A percentile compares a stretch with the other conserved stretches of the same genome.
Evolutionary conservation across 2,329 filamentous ascomycete species (phyloP).

Genomic region (Emergomyces pasteurianus): DNA sequence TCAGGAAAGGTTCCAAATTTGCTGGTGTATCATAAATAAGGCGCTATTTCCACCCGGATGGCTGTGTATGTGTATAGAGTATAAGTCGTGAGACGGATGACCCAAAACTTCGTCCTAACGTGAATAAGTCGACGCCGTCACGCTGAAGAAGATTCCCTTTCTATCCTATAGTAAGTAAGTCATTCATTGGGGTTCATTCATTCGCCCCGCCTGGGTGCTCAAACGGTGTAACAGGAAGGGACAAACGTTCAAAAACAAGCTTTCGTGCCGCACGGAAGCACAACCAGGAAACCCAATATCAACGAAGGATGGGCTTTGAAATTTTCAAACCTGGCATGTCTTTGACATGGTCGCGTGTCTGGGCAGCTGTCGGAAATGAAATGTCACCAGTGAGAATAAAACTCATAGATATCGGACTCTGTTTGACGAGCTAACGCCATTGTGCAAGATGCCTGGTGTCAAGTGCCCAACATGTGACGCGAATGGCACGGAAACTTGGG

Average conservation of each 20-base stretch:
- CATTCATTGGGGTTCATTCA: not conserved
- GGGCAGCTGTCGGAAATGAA: not conserved
- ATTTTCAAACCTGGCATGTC: not conserved
- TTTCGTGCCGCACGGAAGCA: not conserved
- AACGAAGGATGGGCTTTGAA: not conserved
- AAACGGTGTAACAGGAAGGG: not conserved
- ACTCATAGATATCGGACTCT: not conserved
- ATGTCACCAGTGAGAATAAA: constrained; percentile 11
- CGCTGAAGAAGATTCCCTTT: not conserved
- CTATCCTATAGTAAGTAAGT: not conserved
- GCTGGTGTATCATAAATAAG: not conserved
- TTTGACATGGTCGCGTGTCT: not conserved
- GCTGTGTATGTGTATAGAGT: not conserved
- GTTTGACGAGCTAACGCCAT: not conserved
- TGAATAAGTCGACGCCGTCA: not conserved
- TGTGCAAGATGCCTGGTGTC: constrained; percentile 32
- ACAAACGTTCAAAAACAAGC: not conserved
- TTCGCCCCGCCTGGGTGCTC: not conserved
- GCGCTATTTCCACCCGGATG: not conserved
- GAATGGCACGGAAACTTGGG: constrained; percentile 30
- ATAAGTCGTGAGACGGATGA: not conserved
- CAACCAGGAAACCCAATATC: not conserved
- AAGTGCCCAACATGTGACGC: constrained; percentile 28
- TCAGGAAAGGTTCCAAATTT: not conserved
- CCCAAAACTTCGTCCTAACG: not conserved